phyloP scores from a whole-genome alignment of 1,284 basidiomycete genomes.

The Cerrena zonata region DNA sequence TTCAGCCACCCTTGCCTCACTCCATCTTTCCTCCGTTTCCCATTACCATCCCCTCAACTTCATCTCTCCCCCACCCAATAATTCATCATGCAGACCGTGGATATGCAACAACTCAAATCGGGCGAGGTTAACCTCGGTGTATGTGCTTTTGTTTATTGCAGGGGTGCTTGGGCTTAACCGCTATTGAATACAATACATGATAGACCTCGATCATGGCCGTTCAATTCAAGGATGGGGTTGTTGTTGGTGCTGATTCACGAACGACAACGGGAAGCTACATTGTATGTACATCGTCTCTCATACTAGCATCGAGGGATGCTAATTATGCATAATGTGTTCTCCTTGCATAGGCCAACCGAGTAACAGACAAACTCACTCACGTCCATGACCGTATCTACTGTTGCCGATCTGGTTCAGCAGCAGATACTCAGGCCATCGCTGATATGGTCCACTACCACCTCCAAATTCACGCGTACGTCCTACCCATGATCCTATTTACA shows the following conservation, averaged over 20 bases:
- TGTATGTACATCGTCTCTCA: conserved; percentile 39
- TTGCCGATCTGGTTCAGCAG: conserved; percentile 96
- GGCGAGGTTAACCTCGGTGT: conserved; percentile 95
- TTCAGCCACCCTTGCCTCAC: conserved; percentile 19
- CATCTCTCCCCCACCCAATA: conserved; percentile 16
- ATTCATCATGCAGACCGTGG: conserved; percentile 61
- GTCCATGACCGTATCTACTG: conserved; percentile 98
- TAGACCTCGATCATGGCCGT: conserved; percentile 99
- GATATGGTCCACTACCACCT: conserved; percentile 87
- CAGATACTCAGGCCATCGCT: conserved; percentile 95
- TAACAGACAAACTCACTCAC: conserved; percentile 97
- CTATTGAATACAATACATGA: conserved; percentile 5
- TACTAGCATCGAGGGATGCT: neutral
- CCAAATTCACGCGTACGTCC: conserved; percentile 66
- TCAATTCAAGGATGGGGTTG: conserved; percentile 89
- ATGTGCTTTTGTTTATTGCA: too few species aligned
- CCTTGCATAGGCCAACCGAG: conserved; percentile 78
- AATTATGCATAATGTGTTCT: neutral
- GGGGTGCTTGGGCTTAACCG: conserved; percentile 7
- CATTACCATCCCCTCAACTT: conserved; percentile 22
- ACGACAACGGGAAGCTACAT: conserved; percentile 97
- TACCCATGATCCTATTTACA: neutral
- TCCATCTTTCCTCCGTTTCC: conserved; percentile 8
- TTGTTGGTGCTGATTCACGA: conserved; percentile 94
- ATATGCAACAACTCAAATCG: conserved; percentile 75